Conservation (phyloP, 768 basidiomycete genomes). For the Cubamyces lactineus region DNA sequence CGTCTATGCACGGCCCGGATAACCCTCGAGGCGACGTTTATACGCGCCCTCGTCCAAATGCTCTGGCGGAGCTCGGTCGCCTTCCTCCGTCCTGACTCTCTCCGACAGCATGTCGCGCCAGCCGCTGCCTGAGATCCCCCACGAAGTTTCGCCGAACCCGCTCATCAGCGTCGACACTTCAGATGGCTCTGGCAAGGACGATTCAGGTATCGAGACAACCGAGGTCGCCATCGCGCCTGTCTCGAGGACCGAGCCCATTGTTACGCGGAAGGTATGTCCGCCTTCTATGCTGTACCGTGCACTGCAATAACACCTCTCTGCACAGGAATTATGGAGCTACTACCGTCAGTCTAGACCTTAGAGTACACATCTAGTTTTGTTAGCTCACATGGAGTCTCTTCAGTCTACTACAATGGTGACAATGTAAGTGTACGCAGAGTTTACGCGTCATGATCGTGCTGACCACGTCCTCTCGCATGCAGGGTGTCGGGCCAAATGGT, state of each 20-base stretch:
- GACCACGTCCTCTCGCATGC: not conserved
- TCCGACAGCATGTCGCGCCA: conserved; percentile 17
- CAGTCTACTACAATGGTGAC: conserved; percentile 84
- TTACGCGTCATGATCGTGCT: not conserved
- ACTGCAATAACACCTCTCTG: not conserved
- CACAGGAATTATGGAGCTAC: conserved; percentile 75
- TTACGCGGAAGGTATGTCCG: conserved; percentile 51
- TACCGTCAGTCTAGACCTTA: conserved; percentile 57
- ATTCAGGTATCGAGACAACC: conserved; percentile 1
- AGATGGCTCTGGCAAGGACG: conserved; percentile 15
- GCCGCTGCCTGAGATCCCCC: conserved; percentile 15
- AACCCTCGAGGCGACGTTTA: not conserved
- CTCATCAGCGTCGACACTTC: conserved; percentile 6
- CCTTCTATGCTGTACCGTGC: not conserved
- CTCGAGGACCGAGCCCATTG: conserved; percentile 59
- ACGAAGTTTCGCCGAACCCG: conserved; percentile 1
- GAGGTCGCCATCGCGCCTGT: conserved; percentile 21
- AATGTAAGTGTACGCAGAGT: conserved; percentile 51
- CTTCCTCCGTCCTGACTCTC: not conserved
- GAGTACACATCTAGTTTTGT: not conserved
- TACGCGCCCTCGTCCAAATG: not conserved
- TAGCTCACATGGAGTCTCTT: too few relatives aligned
- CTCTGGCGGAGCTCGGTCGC: not conserved
- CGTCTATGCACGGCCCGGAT: not conserved
- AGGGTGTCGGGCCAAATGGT: conserved; percentile 71